Base-by-base conservation (phyloP, 495 filamentous ascomycete genomes). In the Clavariopsis aquatica region DNA sequence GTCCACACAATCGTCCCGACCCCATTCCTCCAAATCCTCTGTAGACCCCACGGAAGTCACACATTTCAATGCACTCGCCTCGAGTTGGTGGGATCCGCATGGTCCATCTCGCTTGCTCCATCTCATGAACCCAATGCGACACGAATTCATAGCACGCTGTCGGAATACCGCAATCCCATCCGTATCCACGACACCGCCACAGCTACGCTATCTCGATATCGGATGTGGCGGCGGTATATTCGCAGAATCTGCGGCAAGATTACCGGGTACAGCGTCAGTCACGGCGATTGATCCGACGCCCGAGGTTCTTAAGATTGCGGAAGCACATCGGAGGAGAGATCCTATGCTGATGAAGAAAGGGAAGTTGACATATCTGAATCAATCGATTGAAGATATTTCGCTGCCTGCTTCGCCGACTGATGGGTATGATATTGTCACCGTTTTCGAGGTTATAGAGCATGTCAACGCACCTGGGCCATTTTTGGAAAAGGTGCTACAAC, bases 221-320 rank as follows among this genome's bases (percentile, higher is more conserved):
- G 94, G 94, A 71, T 98, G 95, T 76, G 94, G 94, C 63, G 94
- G 92, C 24, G 94, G 94, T 51, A 98, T 98, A 76, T 96, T 98
- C 73, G 90, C 92, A 53, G 94, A 98, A 71, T 90, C 86, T 2
- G 89, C 94, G 8, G 93, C 95, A 3, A 84, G 94, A n/a, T 76
- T 91, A 19, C 71, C 80, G 5, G 79, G 77, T 31, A 92, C 90
- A 0, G 75, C 73, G 2, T 83, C 79, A 22, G 92, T 96, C 13
- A 85, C 88, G 1, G 95, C 87, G 8, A 87, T 98, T 66, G 95
- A 98, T 72, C 92, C 94, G 0, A 89, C 88, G 17, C 71, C 84
- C 1, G 84, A 83, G n/a, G 89, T 97, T 27, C 82, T 98, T 41
- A 78, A 83, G 65, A 84, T 97, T 55, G 94, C 95, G 0, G 83